These are phyloP conservation scores for Aspergillus coremiiformis DNA, from an alignment of 495 filamentous ascomycete genomes.

Conservation along the genomic window DNA sequence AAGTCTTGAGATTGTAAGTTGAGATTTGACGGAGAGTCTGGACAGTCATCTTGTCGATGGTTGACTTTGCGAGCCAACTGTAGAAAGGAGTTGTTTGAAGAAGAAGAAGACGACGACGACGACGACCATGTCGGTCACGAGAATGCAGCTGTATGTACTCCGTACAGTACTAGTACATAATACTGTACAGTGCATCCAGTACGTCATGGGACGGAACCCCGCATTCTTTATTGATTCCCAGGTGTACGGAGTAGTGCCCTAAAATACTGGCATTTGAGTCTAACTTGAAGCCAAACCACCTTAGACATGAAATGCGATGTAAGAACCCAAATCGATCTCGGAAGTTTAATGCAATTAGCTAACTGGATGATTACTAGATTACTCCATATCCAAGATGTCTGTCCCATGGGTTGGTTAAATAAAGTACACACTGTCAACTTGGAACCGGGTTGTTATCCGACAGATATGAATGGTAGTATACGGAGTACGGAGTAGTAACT, in stretches of 20 bases:
- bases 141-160: no score
- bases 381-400: background rate
- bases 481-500: no score
- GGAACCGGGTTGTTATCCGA: background rate
- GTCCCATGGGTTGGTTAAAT: background rate
- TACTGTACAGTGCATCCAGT: no score
- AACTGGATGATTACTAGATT: background rate
- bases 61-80: background rate
- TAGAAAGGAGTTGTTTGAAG: background rate
- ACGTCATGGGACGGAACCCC: background rate
- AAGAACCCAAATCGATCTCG: background rate
- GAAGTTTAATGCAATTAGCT: background rate
- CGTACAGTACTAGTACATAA: no score
- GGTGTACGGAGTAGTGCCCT: background rate
- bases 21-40: conserved; percentile 28
- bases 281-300: background rate
- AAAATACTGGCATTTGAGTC: background rate
- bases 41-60: conserved; percentile 19
- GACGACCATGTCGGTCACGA: background rate
- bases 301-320: no score
- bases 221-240: no score
- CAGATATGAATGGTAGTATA: background rate
- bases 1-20: conserved; percentile 27
- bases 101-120: background rate
- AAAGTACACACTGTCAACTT: background rate